Percentiles rank a stretch among this genome's conserved stretches.
Conservation (phyloP, 1,284 basidiomycete species). For the Laetiporus sulphureus region DNA sequence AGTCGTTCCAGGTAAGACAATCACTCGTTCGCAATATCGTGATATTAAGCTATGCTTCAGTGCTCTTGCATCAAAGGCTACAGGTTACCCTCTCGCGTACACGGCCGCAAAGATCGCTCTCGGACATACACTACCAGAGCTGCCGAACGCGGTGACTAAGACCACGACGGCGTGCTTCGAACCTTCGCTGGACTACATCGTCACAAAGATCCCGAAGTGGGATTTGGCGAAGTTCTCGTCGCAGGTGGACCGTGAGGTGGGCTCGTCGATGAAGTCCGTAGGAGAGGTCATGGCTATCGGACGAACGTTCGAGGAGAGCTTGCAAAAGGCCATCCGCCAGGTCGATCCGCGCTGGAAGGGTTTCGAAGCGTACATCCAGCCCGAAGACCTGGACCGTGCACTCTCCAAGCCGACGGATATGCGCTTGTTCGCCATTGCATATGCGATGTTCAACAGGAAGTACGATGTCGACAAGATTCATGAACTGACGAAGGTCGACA, state of each 20-base stretch:
- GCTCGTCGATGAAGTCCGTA: slow-evolving; percentile 98
- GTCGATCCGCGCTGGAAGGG: slow-evolving; percentile 89
- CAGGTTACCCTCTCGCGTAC: slow-evolving; percentile 98
- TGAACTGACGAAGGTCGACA: slow-evolving; percentile 96
- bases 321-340: slow-evolving; percentile 98
- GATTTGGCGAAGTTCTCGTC: slow-evolving; percentile 95
- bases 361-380: slow-evolving; percentile 77
- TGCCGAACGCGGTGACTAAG: slow-evolving; percentile 99
- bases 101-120: slow-evolving; percentile 99
- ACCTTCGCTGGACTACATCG: slow-evolving; percentile 99
- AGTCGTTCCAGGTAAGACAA: slow-evolving; percentile 33
- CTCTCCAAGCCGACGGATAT: slow-evolving; percentile 81
- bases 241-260: slow-evolving; percentile 93
- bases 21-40: slow-evolving; percentile 42
- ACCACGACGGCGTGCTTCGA: slow-evolving; percentile 99
- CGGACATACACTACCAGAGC: slow-evolving; percentile 94
- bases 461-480: slow-evolving; percentile 90
- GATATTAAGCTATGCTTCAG: slow-evolving; percentile 26
- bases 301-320: slow-evolving; percentile 96
- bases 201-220: slow-evolving; percentile 99
- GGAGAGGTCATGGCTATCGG: slow-evolving; percentile 99
- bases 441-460: slow-evolving; percentile 92
- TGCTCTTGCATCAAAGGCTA: slow-evolving; percentile 97
- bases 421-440: slow-evolving; percentile 94
- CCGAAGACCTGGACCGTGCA: slow-evolving; percentile 79